Percentiles rank a stretch among this genome's conserved stretches.
phyloP scores from a whole-genome alignment of 1,284 basidiomycete genomes.

The Tilletia caries region DNA sequence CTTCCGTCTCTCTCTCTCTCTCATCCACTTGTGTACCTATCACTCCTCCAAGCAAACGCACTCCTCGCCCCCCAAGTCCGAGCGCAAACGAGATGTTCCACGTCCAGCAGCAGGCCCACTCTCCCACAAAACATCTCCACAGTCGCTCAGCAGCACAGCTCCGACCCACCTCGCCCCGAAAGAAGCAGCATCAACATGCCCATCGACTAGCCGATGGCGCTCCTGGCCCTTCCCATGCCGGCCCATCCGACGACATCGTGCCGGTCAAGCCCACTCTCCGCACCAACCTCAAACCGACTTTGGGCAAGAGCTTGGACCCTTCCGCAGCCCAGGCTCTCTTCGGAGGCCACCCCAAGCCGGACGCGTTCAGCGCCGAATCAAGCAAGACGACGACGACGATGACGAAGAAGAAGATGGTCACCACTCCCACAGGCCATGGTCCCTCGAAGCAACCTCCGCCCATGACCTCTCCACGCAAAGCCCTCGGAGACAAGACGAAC shows the following conservation, averaged over 20 bases:
- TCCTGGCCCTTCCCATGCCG: background rate
- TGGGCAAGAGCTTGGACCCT: slow-evolving; percentile 6
- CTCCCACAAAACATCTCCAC: background rate
- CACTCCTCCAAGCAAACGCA: no score
- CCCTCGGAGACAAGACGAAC: slow-evolving; percentile 12
- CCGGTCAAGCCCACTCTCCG: slow-evolving; percentile 2
- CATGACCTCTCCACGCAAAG: slow-evolving; percentile 6
- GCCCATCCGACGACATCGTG: background rate
- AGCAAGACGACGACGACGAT: background rate
- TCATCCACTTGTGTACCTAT: background rate
- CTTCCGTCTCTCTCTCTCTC: background rate
- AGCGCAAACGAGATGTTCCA: no score
- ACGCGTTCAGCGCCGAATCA: background rate
- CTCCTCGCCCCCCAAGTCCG: no score
- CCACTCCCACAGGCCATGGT: background rate
- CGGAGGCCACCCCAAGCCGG: background rate
- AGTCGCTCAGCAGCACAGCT: background rate
- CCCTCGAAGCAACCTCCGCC: background rate
- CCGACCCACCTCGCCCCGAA: slow-evolving; percentile 6
- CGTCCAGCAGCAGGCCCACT: background rate
- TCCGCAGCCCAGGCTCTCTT: slow-evolving; percentile 1
- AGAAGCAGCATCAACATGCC: slow-evolving; percentile 9
- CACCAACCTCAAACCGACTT: background rate
- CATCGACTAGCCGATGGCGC: background rate
- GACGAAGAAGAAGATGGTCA: background rate